Percentiles rank a stretch among this genome's conserved stretches.
phyloP scores from a whole-genome alignment of 257 asterid species.

The Solanum bulbocastanum region DNA sequence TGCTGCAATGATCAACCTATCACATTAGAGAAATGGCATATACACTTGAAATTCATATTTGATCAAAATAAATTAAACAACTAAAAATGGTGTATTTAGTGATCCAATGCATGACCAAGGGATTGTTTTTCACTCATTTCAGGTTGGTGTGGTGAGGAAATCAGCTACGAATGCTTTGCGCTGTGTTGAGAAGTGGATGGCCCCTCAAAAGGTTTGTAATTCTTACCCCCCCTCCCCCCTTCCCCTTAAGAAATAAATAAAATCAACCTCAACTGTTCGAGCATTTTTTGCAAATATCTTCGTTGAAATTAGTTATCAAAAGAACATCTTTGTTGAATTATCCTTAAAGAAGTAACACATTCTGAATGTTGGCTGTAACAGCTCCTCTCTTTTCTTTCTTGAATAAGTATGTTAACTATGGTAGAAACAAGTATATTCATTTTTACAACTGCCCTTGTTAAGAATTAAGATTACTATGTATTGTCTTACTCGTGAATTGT shows the following conservation, averaged over 20 bases:
- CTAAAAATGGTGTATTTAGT: background rate
- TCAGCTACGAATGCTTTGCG: constrained; percentile 42
- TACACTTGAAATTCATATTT: background rate
- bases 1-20: background rate
- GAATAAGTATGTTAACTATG: background rate
- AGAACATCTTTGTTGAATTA: background rate
- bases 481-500: background rate
- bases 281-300: background rate
- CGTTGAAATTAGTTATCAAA: background rate
- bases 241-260: background rate
- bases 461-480: background rate
- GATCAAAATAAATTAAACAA: background rate
- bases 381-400: background rate
- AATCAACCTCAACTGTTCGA: background rate
- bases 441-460: background rate
- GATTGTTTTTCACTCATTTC: background rate
- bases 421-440: background rate
- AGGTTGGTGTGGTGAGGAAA: constrained; percentile 81
- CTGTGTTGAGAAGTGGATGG: constrained; percentile 65
- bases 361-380: background rate
- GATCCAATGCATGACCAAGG: background rate
- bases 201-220: constrained; percentile 59
- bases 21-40: background rate
- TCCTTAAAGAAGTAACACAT: background rate
- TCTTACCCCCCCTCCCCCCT: background rate